Evolutionary conservation across 768 basidiomycete species (phyloP), one percentile per base, ranked within the genome.

Genomic region (Clavulina sp.): DNA sequence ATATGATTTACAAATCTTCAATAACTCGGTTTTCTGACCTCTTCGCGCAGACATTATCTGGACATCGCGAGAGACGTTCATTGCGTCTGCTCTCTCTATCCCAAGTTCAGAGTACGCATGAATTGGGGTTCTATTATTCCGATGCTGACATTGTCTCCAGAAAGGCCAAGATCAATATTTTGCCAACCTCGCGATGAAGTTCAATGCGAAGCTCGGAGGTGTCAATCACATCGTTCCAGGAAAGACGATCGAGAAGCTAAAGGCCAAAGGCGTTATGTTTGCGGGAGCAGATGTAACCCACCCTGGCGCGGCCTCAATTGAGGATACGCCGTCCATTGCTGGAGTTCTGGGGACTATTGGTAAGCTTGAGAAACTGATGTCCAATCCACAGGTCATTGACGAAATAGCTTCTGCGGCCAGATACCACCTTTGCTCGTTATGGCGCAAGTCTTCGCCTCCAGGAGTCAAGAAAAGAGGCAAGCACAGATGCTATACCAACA

Each of bases 261-360:
- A 62, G 1, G 74, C 73, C 62, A 69, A 71, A 57, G 71, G 71
- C 49, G 86, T 85, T 5, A 88, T 89, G 80, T 66, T 89, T 60
- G 77, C 88, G 2, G 86, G 86, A 0, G 83, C 85, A 56, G 84
- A 88, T 59, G 81, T 84, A 21, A 86, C 82, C 1, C 84, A 88
- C 63, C 84, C 84, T 21, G 80, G 84, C n/a, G 77, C 76, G 3
- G 79, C 80, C 1, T 82, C 80, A 52, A 70, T 76, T 55, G 70
- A 70, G 2, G 86, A 85, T 2, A 79, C 84, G 1, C 86, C 86
- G 2, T 85, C 83, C 0, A 81, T 89, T 41, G 83, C 82, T 0
- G 85, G 83, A 0, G 80, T 88, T 5, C 85, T 88, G 2, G 85
- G 80, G 0, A 87, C 77, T 40, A 52, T 50, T 18, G 36, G 36